Evolutionary conservation across 495 filamentous ascomycete species (phyloP).

Genomic region (Neurospora sp.): DNA sequence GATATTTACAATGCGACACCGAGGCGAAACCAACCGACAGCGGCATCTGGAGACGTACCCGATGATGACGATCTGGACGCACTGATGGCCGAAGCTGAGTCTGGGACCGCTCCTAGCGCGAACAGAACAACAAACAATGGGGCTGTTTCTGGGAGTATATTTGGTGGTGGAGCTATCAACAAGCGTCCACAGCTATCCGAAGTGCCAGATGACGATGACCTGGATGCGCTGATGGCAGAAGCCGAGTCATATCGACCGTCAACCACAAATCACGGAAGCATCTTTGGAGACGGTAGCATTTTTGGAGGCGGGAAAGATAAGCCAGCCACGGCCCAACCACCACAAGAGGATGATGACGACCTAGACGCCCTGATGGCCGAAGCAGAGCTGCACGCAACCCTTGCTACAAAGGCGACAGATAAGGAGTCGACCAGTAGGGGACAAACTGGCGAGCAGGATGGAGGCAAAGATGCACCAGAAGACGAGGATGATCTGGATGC

Average conservation of each 20-base stretch:
- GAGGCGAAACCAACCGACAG: background rate
- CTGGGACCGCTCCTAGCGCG: conserved; percentile 8
- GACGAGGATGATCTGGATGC: conserved; percentile 17
- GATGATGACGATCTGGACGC: conserved; percentile 43
- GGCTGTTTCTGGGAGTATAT: conserved; percentile 18
- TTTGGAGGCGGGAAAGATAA: conserved; percentile 14
- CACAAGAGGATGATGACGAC: conserved; percentile 14
- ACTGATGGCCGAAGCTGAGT: conserved; percentile 38
- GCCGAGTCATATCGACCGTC: conserved; percentile 21
- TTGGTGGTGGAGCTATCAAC: conserved; percentile 14
- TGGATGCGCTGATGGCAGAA: conserved; percentile 45
- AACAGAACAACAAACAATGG: background rate
- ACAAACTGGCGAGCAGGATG: conserved; percentile 2
- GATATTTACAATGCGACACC: conserved; percentile 37
- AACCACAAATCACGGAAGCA: background rate
- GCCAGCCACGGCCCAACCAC: background rate
- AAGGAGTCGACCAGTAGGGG: background rate
- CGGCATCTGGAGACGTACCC: conserved; percentile 18
- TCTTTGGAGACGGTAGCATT: conserved; percentile 2
- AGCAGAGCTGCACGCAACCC: conserved; percentile 17
- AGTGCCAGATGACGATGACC: conserved; percentile 36
- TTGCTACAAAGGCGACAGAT: background rate
- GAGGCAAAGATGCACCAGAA: background rate
- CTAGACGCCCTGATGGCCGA: conserved; percentile 41
- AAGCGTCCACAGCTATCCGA: conserved; percentile 2